These are phyloP conservation scores for Emericellopsis terricola DNA, from an alignment of 495 filamentous ascomycete species.

Conservation along the genomic window DNA sequence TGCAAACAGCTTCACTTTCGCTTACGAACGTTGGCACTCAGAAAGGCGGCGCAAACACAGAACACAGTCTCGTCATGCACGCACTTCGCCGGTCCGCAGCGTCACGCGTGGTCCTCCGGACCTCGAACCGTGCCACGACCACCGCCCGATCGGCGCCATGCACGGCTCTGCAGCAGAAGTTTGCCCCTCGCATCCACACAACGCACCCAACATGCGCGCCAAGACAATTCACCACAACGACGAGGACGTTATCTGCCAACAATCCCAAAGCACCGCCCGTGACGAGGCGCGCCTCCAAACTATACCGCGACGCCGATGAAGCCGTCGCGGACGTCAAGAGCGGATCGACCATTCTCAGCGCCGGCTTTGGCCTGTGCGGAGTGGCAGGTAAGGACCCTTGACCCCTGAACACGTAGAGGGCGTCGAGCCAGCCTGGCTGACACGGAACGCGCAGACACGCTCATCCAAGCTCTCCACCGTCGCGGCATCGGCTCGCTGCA, in stretches of 20 bases:
- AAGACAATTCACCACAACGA: not conserved
- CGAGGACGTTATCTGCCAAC: not conserved
- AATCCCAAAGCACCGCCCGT: slow-evolving; percentile 9
- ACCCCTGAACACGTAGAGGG: not conserved
- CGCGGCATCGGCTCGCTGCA: slow-evolving; percentile 26
- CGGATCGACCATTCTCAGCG: slow-evolving; percentile 37
- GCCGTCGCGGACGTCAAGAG: slow-evolving; percentile 40
- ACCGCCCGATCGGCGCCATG: too few species aligned
- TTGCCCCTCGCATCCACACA: too few species aligned
- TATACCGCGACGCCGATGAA: slow-evolving; percentile 38
- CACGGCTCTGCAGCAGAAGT: too few species aligned
- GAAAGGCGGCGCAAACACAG: too few species aligned
- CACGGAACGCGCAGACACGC: slow-evolving; percentile 15
- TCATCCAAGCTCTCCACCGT: slow-evolving; percentile 29
- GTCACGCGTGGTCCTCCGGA: too few species aligned
- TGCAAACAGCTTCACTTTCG: too few species aligned
- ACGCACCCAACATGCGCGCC: too few species aligned
- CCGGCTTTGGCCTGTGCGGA: slow-evolving; percentile 45
- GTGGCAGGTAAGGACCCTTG: slow-evolving; percentile 29
- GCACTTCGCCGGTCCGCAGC: too few species aligned
- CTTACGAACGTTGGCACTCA: too few species aligned
- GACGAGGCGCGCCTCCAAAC: slow-evolving; percentile 26
- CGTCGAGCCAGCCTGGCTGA: not conserved
- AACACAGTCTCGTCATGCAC: too few species aligned
- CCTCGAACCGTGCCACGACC: too few species aligned